phyloP scores from a whole-genome alignment of 441 rosid genomes.

The Brassica balearica region DNA sequence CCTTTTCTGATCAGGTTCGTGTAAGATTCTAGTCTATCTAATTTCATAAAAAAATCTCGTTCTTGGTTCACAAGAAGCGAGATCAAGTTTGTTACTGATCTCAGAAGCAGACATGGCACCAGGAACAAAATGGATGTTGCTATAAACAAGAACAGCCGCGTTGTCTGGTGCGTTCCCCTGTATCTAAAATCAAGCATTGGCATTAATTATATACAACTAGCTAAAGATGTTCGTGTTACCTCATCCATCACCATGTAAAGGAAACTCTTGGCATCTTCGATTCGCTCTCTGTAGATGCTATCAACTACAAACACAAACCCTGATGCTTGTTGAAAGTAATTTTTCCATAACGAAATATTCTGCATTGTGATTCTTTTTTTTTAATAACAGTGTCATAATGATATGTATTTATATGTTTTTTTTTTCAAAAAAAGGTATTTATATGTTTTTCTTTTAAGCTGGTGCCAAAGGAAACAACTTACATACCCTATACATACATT shows the following conservation, averaged over 20 bases:
- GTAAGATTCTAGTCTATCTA: neutral
- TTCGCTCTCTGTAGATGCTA: conserved; percentile 44
- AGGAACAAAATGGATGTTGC: conserved; percentile 42
- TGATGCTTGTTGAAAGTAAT: conserved; percentile 19
- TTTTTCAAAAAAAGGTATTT: neutral
- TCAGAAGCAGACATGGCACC: conserved; percentile 53
- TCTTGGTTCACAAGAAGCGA: conserved; percentile 28
- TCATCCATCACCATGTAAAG: conserved; percentile 44
- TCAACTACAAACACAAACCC: conserved; percentile 48
- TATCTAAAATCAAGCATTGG: conserved; percentile 27
- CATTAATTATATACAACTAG: neutral
- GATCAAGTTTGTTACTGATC: conserved; percentile 51
- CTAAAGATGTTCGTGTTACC: conserved; percentile 21
- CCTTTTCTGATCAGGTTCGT: neutral
- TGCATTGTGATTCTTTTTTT: neutral
- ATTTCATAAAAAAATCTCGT: neutral
- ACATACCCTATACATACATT: conserved; percentile 17
- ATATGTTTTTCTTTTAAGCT: neutral
- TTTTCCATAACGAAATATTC: conserved; percentile 36
- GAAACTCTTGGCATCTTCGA: conserved; percentile 38
- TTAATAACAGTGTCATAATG: neutral
- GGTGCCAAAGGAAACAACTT: neutral
- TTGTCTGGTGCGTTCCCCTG: conserved; percentile 24
- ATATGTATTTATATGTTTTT: neutral
- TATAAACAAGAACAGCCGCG: conserved; percentile 46